Conservation (phyloP, 1,139 yeast genomes). For the Barnettozyma hawaiiensis region DNA sequence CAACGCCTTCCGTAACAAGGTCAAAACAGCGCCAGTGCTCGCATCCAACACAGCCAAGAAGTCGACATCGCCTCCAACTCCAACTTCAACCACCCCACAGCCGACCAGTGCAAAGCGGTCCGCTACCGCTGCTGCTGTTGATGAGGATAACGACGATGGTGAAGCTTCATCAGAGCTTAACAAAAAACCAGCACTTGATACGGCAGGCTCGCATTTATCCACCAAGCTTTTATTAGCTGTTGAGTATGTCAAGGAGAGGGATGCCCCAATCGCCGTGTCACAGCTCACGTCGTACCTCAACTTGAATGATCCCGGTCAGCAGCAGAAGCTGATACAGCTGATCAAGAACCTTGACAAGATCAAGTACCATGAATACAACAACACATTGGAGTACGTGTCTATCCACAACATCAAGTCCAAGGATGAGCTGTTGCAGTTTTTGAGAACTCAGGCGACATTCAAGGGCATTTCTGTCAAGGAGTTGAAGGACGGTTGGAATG, state of each 20-base stretch:
- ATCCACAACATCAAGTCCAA: conserved; percentile 81
- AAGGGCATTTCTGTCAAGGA: conserved; percentile 87
- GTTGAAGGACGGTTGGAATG: conserved; percentile 94
- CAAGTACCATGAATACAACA: conserved; percentile 48
- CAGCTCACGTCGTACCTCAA: conserved; percentile 57
- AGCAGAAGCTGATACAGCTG: conserved; percentile 53
- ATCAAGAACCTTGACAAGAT: conserved; percentile 74
- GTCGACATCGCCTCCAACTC: conserved; percentile 13
- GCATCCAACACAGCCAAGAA: conserved; percentile 22
- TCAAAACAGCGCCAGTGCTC: conserved; percentile 50
- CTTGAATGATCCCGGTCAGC: conserved; percentile 31
- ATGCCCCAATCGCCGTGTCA: conserved; percentile 58
- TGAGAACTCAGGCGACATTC: conserved; percentile 79
- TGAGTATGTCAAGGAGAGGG: conserved; percentile 69
- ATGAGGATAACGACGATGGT: conserved; percentile 25
- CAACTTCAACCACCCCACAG: conserved; percentile 7
- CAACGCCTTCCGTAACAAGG: conserved; percentile 55
- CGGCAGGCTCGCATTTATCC: conserved; percentile 59
- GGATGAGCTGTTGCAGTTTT: conserved; percentile 66
- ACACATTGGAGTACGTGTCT: conserved; percentile 81
- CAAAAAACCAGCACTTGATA: conserved; percentile 32
- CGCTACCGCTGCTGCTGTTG: conserved; percentile 8
- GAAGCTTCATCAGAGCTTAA: conserved; percentile 24
- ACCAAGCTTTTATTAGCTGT: conserved; percentile 85
- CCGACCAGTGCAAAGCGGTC: conserved; percentile 13